Percentiles rank a stretch among this genome's conserved stretches.
These are phyloP conservation scores for Aspergillus pseudoglaucus DNA, from an alignment of 2,329 filamentous ascomycete species.

Conservation along the genomic window DNA sequence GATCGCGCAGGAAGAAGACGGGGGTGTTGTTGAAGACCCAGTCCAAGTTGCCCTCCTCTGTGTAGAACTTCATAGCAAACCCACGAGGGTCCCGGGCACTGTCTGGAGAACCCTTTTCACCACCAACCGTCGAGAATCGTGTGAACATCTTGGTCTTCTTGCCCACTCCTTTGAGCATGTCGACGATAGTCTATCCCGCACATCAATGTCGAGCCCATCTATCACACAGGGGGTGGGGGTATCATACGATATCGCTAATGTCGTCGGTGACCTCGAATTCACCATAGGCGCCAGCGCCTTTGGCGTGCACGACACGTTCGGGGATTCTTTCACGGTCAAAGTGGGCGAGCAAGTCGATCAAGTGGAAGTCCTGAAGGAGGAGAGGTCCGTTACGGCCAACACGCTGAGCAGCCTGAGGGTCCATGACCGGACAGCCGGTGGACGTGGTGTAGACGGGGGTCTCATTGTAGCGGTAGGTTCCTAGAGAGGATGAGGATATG, in stretches of 20 bases:
- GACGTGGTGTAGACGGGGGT: conserved; percentile 54
- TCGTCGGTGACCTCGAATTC: conserved; percentile 44
- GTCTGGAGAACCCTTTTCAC: conserved; percentile 65
- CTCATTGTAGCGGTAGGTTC: conserved; percentile 49
- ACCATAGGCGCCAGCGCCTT: conserved; percentile 37
- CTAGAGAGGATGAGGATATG: conserved; percentile 13
- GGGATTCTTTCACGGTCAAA: conserved; percentile 38
- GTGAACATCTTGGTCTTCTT: conserved; percentile 63
- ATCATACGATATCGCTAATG: conserved; percentile 41
- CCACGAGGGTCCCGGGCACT: conserved; percentile 66
- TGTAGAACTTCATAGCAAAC: conserved; percentile 67
- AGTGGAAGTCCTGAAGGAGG: conserved; percentile 58
- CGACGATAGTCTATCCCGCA: conserved; percentile 28
- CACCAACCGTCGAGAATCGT: conserved; percentile 70
- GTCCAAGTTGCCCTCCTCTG: conserved; percentile 68
- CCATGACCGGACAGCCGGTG: conserved; percentile 52
- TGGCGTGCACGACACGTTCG: conserved; percentile 39
- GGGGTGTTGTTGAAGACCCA: conserved; percentile 68
- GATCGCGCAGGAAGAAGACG: conserved; percentile 69
- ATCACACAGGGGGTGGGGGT: neutral
- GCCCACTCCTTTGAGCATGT: conserved; percentile 53
- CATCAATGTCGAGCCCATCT: neutral
- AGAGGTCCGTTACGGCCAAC: conserved; percentile 53
- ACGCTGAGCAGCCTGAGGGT: conserved; percentile 49
- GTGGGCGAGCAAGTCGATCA: conserved; percentile 54